Conservation (phyloP, 2,329 filamentous ascomycete species). For the Atkinsonella texensis region DNA sequence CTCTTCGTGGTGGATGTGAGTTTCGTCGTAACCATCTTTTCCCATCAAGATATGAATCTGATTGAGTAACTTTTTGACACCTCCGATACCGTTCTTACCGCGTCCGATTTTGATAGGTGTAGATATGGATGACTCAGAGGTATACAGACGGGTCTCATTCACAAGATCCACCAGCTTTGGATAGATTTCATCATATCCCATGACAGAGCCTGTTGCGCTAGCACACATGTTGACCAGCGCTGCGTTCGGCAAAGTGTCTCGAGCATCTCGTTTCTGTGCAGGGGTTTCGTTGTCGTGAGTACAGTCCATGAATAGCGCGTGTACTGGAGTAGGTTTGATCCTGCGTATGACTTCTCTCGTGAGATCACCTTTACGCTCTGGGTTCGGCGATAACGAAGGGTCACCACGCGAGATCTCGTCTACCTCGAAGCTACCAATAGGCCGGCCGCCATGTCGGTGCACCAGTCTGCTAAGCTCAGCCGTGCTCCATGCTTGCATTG, state of each 20-base stretch:
- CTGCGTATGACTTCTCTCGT: slow-evolving; percentile 58
- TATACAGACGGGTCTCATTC: slow-evolving; percentile 74
- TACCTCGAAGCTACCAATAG: slow-evolving; percentile 95
- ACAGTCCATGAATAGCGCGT: slow-evolving; percentile 97
- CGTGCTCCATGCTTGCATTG: slow-evolving; percentile 97
- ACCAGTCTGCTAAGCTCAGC: slow-evolving; percentile 85
- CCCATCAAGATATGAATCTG: slow-evolving; percentile 94
- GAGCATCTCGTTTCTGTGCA: slow-evolving; percentile 85
- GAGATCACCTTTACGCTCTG: slow-evolving; percentile 20
- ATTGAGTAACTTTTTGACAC: slow-evolving; percentile 86
- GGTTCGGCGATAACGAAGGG: slow-evolving; percentile 17
- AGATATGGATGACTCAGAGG: slow-evolving; percentile 56
- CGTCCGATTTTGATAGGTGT: slow-evolving; percentile 50
- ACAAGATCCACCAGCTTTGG: slow-evolving; percentile 89
- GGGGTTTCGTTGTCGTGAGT: slow-evolving; percentile 97
- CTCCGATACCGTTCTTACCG: slow-evolving; percentile 74
- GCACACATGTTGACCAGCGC: slow-evolving; percentile 94
- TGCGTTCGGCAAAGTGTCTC: slow-evolving; percentile 87
- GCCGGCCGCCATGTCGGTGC: slow-evolving; percentile 83
- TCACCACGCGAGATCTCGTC: slow-evolving; percentile 65
- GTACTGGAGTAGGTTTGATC: slow-evolving; percentile 79
- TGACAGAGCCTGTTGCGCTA: slow-evolving; percentile 87
- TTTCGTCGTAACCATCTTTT: slow-evolving; percentile 86
- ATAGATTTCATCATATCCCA: slow-evolving; percentile 97
- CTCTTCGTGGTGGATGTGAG: slow-evolving; percentile 90